Evolutionary conservation across 164 flowering plant species (phyloP).

Genomic region (Annona squamosa): DNA sequence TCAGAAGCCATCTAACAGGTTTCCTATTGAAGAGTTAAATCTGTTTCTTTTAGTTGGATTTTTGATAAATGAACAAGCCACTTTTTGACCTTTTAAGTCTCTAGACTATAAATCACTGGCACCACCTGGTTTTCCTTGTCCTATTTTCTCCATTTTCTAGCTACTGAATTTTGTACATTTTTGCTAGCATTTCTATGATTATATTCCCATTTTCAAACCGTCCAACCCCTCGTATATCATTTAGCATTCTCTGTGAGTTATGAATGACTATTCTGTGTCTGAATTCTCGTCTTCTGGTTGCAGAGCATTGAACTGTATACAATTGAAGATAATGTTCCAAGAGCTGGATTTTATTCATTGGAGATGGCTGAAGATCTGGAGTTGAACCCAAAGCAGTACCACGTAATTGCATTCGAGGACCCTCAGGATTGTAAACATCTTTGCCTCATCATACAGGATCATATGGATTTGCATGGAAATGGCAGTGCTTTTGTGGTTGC

Average conservation of each 20-base stretch:
- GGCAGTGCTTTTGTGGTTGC: slow-evolving; percentile 81
- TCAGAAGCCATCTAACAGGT: background rate
- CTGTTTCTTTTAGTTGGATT: background rate
- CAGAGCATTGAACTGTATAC: slow-evolving; percentile 89
- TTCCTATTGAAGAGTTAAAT: background rate
- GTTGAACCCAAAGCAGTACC: slow-evolving; percentile 78
- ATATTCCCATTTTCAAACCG: too few species aligned
- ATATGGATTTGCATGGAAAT: slow-evolving; percentile 82
- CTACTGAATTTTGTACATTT: too few species aligned
- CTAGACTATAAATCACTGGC: background rate
- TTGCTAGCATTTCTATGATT: too few species aligned
- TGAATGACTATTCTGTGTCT: background rate
- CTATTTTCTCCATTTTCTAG: too few species aligned
- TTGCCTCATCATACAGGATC: slow-evolving; percentile 77
- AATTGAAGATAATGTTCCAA: slow-evolving; percentile 40
- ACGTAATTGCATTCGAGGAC: slow-evolving; percentile 85
- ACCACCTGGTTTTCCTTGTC: background rate
- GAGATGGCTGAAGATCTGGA: slow-evolving; percentile 93
- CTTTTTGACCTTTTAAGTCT: background rate
- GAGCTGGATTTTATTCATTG: slow-evolving; percentile 74
- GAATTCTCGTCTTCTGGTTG: slow-evolving; percentile 5
- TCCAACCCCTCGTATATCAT: too few species aligned
- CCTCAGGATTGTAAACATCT: slow-evolving; percentile 67
- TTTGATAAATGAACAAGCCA: background rate
- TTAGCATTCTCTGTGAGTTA: background rate